Conservation (phyloP, 164 flowering plant genomes). For the Macadamia integrifolia region DNA sequence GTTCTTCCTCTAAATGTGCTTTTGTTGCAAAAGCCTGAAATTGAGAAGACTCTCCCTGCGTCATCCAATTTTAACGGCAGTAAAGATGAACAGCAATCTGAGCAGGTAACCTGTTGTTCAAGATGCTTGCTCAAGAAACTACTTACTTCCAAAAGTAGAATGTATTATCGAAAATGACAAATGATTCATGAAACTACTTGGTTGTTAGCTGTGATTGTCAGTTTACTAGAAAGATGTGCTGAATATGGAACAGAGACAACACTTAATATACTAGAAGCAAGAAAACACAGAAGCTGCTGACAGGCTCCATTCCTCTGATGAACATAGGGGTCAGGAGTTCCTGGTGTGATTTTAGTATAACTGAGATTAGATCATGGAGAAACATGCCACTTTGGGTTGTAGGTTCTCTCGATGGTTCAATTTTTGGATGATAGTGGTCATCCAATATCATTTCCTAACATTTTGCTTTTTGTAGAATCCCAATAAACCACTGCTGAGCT, state of each 20-base stretch:
- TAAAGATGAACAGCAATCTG: conserved; percentile 16
- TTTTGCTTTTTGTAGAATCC: too few species aligned
- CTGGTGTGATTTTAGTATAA: not conserved
- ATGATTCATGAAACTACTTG: not conserved
- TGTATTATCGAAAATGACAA: not conserved
- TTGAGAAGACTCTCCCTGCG: not conserved
- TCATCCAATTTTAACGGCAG: conserved; percentile 11
- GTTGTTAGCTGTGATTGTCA: not conserved
- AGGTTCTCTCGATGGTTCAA: too few species aligned
- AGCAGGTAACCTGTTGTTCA: conserved; percentile 29
- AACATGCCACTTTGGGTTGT: too few species aligned
- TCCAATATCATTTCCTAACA: too few species aligned
- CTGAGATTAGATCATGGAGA: not conserved
- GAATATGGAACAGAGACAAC: not conserved
- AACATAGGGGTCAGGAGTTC: not conserved
- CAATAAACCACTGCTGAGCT: too few species aligned
- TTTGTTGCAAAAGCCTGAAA: conserved; percentile 14
- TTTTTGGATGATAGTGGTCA: too few species aligned
- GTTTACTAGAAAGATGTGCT: not conserved
- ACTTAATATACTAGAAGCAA: not conserved
- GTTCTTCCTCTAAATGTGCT: conserved; percentile 16
- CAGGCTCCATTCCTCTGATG: not conserved
- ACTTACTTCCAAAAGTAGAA: not conserved
- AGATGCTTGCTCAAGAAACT: not conserved
- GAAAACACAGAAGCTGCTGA: not conserved